Percentiles rank a stretch among this genome's conserved stretches.
phyloP scores from a whole-genome alignment of 2,329 filamentous ascomycete genomes.

The Westerdykella aurantiaca region DNA sequence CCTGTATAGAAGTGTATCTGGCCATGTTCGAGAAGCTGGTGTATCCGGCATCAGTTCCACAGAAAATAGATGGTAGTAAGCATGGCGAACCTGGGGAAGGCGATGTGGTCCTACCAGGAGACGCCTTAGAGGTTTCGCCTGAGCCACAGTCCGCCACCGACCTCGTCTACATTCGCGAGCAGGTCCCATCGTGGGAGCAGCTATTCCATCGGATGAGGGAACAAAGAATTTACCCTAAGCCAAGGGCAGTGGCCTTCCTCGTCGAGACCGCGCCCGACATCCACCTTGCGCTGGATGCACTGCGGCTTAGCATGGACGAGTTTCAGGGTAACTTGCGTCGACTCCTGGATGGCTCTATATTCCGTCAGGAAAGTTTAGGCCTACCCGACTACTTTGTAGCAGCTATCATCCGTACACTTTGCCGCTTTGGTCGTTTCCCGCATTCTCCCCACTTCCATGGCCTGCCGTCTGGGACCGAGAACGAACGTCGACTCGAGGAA shows the following conservation, averaged over 20 bases:
- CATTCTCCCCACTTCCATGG: not conserved
- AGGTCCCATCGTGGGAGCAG: slow-evolving; percentile 53
- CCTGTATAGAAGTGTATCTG: slow-evolving; percentile 44
- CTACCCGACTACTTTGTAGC: slow-evolving; percentile 23
- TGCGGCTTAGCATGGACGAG: slow-evolving; percentile 13
- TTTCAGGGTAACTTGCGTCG: slow-evolving; percentile 17
- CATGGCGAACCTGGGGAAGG: slow-evolving; percentile 26
- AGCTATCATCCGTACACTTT: slow-evolving; percentile 28
- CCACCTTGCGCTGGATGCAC: slow-evolving; percentile 12
- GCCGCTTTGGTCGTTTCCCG: slow-evolving; percentile 22
- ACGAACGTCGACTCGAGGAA: slow-evolving; percentile 12
- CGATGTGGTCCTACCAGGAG: slow-evolving; percentile 50
- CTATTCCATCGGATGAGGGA: slow-evolving; percentile 56
- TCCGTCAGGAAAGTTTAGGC: slow-evolving; percentile 2
- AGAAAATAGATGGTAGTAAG: slow-evolving; percentile 6
- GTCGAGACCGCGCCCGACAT: slow-evolving; percentile 38
- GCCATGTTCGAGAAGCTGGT: slow-evolving; percentile 55
- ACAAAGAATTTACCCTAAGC: slow-evolving; percentile 46
- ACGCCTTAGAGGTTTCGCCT: slow-evolving; percentile 50
- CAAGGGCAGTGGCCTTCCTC: slow-evolving; percentile 51
- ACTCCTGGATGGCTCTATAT: slow-evolving; percentile 18
- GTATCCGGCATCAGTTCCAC: slow-evolving; percentile 19
- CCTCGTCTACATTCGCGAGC: slow-evolving; percentile 59
- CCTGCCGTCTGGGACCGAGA: slow-evolving; percentile 8
- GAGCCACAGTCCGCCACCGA: slow-evolving; percentile 56